These are phyloP conservation scores for Codiaeum variegatum DNA, from an alignment of 441 rosid genomes.

Conservation along the genomic window DNA sequence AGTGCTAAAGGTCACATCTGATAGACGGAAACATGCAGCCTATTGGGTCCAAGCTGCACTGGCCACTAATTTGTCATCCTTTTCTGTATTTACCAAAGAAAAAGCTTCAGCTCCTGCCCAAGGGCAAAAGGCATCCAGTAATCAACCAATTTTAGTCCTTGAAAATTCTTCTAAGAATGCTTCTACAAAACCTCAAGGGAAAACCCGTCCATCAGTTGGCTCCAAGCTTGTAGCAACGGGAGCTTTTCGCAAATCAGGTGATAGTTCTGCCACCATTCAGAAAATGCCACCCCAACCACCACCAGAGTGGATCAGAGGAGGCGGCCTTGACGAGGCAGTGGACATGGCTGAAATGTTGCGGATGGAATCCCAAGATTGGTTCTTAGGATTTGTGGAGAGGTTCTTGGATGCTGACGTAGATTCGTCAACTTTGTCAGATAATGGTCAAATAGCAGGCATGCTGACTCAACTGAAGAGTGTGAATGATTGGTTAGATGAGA, in stretches of 20 bases:
- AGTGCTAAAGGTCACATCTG: constrained; percentile 51
- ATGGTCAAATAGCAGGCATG: constrained; percentile 85
- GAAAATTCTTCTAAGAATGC: constrained; percentile 51
- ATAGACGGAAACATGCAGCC: constrained; percentile 63
- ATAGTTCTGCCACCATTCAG: constrained; percentile 35
- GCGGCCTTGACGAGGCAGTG: constrained; percentile 61
- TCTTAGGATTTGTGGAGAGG: constrained; percentile 76
- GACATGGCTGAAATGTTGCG: constrained; percentile 71
- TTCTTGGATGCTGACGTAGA: constrained; percentile 79
- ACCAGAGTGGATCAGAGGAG: constrained; percentile 70
- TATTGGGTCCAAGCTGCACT: constrained; percentile 93
- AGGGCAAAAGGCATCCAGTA: constrained; percentile 32
- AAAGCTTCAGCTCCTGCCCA: constrained; percentile 29
- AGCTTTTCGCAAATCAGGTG: constrained; percentile 55
- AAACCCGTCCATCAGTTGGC: constrained; percentile 44
- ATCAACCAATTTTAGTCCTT: constrained; percentile 53
- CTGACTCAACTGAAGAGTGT: constrained; percentile 80
- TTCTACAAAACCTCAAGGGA: constrained; percentile 45
- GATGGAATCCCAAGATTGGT: constrained; percentile 86
- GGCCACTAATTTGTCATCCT: constrained; percentile 68
- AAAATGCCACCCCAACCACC: constrained; percentile 48
- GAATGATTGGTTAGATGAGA: constrained; percentile 83
- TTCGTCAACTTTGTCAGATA: constrained; percentile 58
- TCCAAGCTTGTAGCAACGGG: constrained; percentile 79
- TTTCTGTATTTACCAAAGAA: constrained; percentile 63